These are phyloP conservation scores for Xylaria curta DNA, from an alignment of 495 filamentous ascomycete species.

Conservation along the genomic window DNA sequence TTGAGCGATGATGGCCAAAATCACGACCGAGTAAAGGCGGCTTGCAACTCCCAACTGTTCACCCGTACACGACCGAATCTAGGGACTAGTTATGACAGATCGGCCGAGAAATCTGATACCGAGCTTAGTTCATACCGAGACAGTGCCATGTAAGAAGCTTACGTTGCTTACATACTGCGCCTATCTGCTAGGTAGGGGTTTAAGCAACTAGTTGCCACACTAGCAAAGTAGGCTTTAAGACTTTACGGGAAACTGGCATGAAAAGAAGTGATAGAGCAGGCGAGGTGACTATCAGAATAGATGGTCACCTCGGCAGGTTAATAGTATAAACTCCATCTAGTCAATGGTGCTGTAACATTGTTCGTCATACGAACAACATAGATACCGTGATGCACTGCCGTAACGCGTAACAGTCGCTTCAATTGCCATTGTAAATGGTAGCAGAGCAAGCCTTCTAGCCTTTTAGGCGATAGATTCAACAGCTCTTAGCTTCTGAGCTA, in stretches of 20 bases:
- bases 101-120: background rate
- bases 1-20: background rate
- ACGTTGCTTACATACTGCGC: constrained; percentile 14
- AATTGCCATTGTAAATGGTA: background rate
- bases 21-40: background rate
- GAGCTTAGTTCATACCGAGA: background rate
- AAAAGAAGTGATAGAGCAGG: background rate
- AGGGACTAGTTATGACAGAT: background rate
- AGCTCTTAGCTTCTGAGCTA: background rate
- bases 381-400: background rate
- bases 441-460: background rate
- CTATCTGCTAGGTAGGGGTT: background rate
- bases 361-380: background rate
- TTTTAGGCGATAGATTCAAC: background rate
- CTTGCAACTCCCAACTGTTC: background rate
- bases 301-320: no score
- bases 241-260: background rate
- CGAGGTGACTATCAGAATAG: no score
- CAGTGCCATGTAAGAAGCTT: constrained; percentile 7
- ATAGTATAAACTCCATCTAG: background rate
- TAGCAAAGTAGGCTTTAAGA: constrained; percentile 3
- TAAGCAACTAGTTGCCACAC: background rate
- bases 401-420: background rate
- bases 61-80: background rate
- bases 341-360: background rate